Evolutionary conservation across 2,329 filamentous ascomycete species (phyloP).

Genomic region (Didymella pomorum): DNA sequence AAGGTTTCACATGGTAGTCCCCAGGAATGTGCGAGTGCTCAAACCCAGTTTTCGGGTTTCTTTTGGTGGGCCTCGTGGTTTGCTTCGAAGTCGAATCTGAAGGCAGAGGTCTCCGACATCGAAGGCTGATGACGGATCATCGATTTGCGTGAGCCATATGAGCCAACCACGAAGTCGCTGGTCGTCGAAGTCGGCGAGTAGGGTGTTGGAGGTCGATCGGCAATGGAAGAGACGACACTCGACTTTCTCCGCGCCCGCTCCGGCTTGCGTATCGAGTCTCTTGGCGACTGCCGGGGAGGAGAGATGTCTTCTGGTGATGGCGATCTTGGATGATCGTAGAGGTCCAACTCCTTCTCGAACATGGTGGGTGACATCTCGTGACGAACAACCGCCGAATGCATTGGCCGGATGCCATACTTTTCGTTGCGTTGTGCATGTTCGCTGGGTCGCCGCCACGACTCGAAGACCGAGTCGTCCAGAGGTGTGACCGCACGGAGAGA

Average conservation of each 20-base stretch:
- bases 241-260: conserved; percentile 48
- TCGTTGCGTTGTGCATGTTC: conserved; percentile 48
- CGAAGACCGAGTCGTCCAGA: conserved; percentile 52
- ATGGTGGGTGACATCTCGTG: conserved; percentile 40
- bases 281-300: conserved; percentile 33
- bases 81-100: conserved; percentile 46
- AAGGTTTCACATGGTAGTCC: conserved; percentile 13
- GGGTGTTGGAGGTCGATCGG: conserved; percentile 50
- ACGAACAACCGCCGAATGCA: conserved; percentile 37
- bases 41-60: conserved; percentile 31
- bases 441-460: conserved; percentile 52
- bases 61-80: conserved; percentile 34
- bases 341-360: conserved; percentile 46
- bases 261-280: conserved; percentile 42
- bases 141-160: conserved; percentile 38
- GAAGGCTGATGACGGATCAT: conserved; percentile 47
- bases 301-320: conserved; percentile 37
- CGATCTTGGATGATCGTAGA: conserved; percentile 39
- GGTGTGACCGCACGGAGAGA: conserved; percentile 50
- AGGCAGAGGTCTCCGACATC: conserved; percentile 49
- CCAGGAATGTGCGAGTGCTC: conserved; percentile 14
- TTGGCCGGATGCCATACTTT: conserved; percentile 46
- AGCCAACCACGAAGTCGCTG: conserved; percentile 39
- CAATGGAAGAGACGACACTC: conserved; percentile 44
- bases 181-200: conserved; percentile 48